These are phyloP conservation scores for Apiosordaria backusii DNA, from an alignment of 495 filamentous ascomycete genomes.

Conservation along the genomic window DNA sequence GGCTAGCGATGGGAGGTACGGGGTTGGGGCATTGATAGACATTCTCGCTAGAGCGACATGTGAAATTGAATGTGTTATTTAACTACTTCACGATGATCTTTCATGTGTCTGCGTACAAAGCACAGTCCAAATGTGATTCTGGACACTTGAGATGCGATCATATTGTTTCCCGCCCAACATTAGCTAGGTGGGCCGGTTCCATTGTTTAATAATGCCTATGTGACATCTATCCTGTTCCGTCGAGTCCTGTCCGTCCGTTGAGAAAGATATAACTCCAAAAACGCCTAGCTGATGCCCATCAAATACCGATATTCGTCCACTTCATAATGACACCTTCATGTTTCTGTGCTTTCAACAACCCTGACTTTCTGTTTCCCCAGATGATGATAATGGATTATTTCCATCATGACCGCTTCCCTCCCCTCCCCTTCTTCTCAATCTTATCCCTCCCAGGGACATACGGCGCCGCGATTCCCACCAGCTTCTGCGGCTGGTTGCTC, in stretches of 20 bases:
- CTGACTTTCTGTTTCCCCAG: not conserved
- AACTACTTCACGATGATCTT: not conserved
- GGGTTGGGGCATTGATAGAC: not conserved
- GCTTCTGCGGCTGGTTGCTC: slow-evolving; percentile 22
- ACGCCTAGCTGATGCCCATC: not conserved
- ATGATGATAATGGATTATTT: not conserved
- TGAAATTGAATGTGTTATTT: not conserved
- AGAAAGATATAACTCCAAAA: not conserved
- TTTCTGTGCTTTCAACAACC: not conserved
- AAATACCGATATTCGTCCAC: not conserved
- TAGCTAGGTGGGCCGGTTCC: not conserved
- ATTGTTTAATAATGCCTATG: not conserved
- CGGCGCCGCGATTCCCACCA: slow-evolving; percentile 63
- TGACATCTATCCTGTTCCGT: not conserved
- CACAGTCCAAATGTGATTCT: no score
- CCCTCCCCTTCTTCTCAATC: slow-evolving; percentile 51
- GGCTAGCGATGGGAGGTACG: not conserved
- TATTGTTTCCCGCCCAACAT: no score
- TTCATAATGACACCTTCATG: not conserved
- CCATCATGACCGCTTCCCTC: slow-evolving; percentile 30
- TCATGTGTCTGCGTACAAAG: not conserved
- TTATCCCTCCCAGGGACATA: slow-evolving; percentile 69
- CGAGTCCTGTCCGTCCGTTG: not conserved
- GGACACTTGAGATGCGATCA: not conserved
- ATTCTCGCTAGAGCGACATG: not conserved